Evolutionary conservation across 768 basidiomycete genomes (phyloP).

Genomic region (Daedaleopsis sinensis): DNA sequence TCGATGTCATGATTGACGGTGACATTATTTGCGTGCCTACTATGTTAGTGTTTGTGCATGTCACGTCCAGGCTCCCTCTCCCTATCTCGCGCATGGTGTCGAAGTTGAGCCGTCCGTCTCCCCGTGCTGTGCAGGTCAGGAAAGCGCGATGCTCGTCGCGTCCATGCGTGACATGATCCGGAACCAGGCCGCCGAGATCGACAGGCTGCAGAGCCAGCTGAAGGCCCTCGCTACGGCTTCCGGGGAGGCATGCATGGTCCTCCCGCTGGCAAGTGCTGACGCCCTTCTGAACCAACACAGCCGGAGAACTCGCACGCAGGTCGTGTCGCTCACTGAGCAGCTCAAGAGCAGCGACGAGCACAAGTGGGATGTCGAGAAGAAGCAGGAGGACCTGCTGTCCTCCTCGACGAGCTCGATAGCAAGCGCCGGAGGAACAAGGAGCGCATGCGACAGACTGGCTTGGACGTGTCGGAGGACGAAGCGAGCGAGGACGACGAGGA

Average conservation of each 20-base stretch:
- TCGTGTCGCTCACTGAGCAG: constrained; percentile 48
- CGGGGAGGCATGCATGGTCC: constrained; percentile 35
- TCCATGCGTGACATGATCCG: constrained; percentile 85
- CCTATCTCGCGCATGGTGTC: too few species aligned
- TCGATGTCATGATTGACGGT: too few species aligned
- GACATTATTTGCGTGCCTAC: too few species aligned
- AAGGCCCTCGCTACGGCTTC: constrained; percentile 40
- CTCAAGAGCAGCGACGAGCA: constrained; percentile 61
- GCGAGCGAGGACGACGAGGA: constrained; percentile 63
- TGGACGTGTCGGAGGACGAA: constrained; percentile 95
- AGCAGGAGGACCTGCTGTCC: constrained; percentile 95
- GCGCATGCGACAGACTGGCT: constrained; percentile 67
- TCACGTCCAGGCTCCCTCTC: constrained; percentile 28
- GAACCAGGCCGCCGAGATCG: constrained; percentile 81
- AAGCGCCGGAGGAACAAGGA: constrained; percentile 88
- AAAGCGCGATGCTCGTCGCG: constrained; percentile 78
- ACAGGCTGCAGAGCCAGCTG: constrained; percentile 62
- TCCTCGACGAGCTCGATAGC: constrained; percentile 87
- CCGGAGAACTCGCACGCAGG: constrained; percentile 45
- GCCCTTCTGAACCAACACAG: constrained; percentile 31
- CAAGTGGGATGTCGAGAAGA: constrained; percentile 86
- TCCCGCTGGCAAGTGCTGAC: neutral
- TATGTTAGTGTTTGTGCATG: too few species aligned
- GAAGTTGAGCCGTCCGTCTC: too few species aligned
- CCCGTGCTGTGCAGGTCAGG: constrained; percentile 52